phyloP scores from a whole-genome alignment of 495 filamentous ascomycete species.

The Copromyces sp. region DNA sequence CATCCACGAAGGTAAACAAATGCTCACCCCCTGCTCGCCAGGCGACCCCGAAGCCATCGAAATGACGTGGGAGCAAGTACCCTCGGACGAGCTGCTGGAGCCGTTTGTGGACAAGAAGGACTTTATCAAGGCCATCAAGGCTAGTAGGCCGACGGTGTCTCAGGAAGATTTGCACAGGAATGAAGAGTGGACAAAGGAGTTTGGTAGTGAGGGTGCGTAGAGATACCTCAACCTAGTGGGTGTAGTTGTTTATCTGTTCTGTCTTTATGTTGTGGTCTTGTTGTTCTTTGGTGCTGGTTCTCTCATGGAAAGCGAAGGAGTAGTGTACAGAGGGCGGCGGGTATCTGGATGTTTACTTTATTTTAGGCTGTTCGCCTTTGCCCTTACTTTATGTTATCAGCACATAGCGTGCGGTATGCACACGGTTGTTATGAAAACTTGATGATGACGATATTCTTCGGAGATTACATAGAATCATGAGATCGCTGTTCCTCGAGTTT shows the following conservation, averaged over 20 bases:
- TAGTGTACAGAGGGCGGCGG: background rate
- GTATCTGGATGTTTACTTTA: background rate
- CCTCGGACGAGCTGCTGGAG: conserved; percentile 73
- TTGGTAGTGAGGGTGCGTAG: conserved; percentile 79
- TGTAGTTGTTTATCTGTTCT: background rate
- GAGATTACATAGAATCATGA: background rate
- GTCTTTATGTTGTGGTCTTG: background rate
- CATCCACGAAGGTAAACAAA: conserved; percentile 57
- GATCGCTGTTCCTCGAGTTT: too few relatives aligned
- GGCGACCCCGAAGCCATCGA: conserved; percentile 77
- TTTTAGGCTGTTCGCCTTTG: background rate
- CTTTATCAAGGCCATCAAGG: conserved; percentile 86
- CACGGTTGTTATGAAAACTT: background rate
- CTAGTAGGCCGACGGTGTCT: conserved; percentile 80
- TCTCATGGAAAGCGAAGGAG: background rate
- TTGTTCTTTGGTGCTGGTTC: background rate
- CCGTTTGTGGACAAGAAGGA: conserved; percentile 82
- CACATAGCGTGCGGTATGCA: background rate
- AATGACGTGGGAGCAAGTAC: conserved; percentile 86
- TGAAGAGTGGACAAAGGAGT: conserved; percentile 91
- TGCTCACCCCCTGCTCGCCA: conserved; percentile 87
- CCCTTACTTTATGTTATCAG: background rate
- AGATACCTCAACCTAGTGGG: background rate
- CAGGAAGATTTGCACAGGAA: conserved; percentile 71
- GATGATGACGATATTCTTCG: background rate